Base-by-base conservation (phyloP, 73 alveolate species). In the Breviolum minutum region DNA sequence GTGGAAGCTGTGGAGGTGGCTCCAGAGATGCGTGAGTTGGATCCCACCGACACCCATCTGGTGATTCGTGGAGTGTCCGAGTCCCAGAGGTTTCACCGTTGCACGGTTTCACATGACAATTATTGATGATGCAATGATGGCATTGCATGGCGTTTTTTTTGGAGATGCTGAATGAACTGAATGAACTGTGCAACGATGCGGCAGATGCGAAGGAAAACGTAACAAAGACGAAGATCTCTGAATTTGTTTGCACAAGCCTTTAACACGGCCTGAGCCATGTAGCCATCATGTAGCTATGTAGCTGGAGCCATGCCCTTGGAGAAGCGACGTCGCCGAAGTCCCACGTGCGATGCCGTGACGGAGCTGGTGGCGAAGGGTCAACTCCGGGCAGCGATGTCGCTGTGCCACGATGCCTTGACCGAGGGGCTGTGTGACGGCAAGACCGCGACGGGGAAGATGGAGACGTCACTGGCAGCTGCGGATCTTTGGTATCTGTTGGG, bases 11-110 rank as follows among this genome's bases (percentile, higher is more conserved):
- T 86, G 27, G 40, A 90, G 88, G 97, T 90, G 48, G 97, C 77
- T 22, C 97, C 97, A 6, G 97, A 90, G 61, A 70, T 90, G 97
- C 87, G 97, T 10, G 79, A 90, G 87, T 20, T 90, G 97, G 97
- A 90, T 54, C 97, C 85, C 24, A 22, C 88, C 17, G 97, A 90
- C 76, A 90, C 97, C 32, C 97, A 90, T n/a, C n/a, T 90, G 88
- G 97, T 90, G 88, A 60, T 90, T 61, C 73, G 76, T 26, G 97
- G 97, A 5, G 87, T 90, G 97, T 26, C 62, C 20, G 77, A 27
- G 30, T 24, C 97, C 62, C 77, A 71, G 95, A 76, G 85, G 30
- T 82, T 61, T 19, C 32, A 26, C 14, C 20, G n/a, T n/a, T n/a
- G n/a, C n/a, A n/a, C n/a, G n/a, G n/a, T n/a, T n/a, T n/a, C n/a